Percentiles rank a stretch among this genome's conserved stretches.
phyloP scores from a whole-genome alignment of 2,329 filamentous ascomycete genomes.

The Epicoccum nigrum region DNA sequence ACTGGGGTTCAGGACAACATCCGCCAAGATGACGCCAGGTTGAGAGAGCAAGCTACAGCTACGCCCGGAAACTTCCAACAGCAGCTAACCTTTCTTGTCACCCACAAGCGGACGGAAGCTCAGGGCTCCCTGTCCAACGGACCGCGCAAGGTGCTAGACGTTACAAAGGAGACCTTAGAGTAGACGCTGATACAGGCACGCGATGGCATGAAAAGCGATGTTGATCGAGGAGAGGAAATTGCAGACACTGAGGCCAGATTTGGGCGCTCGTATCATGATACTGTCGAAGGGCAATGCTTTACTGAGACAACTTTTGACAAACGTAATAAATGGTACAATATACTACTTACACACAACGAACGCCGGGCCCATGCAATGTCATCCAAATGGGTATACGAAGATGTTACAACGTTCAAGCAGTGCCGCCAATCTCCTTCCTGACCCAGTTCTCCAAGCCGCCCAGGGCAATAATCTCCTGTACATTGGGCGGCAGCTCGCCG shows the following conservation, averaged over 20 bases:
- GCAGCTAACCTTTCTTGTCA: constrained; percentile 13
- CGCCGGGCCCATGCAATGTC: constrained; percentile 22
- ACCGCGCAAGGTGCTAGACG: constrained; percentile 7
- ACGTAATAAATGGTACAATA: too few species aligned
- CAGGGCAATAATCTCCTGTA: constrained; percentile 67
- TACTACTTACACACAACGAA: constrained; percentile 12
- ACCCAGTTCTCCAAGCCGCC: constrained; percentile 86
- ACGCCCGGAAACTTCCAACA: not conserved
- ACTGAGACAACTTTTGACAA: not conserved
- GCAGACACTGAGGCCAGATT: too few species aligned
- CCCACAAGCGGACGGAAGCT: constrained; percentile 9
- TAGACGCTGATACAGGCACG: not conserved
- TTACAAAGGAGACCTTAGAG: constrained; percentile 7
- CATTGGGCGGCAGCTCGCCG: constrained; percentile 80
- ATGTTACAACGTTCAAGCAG: constrained; percentile 24
- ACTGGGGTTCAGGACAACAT: constrained; percentile 11
- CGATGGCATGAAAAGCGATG: not conserved
- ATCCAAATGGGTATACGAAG: constrained; percentile 28
- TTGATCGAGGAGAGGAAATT: not conserved
- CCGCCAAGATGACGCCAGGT: constrained; percentile 4
- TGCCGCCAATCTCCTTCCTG: constrained; percentile 66
- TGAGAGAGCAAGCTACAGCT: not conserved
- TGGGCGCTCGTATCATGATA: too few species aligned
- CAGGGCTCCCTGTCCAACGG: not conserved
- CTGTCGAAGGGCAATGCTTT: too few species aligned